Evolutionary conservation across 2,329 filamentous ascomycete species (phyloP).

Genomic region (Diaporthe sp.): DNA sequence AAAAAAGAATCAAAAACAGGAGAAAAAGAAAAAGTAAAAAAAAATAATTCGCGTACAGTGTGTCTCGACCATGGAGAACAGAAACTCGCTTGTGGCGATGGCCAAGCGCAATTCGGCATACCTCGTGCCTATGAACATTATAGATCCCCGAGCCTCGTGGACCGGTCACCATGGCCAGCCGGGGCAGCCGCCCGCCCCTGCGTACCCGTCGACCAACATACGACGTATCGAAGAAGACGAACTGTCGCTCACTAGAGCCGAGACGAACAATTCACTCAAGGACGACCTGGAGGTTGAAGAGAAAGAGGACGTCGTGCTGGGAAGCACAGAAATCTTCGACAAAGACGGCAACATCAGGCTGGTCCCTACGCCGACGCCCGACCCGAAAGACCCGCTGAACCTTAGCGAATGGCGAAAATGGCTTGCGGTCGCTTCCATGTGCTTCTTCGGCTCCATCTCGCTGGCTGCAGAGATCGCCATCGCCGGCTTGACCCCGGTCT

Average conservation of each 20-base stretch:
- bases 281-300: slow-evolving; percentile 5
- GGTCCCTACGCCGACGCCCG: slow-evolving; percentile 39
- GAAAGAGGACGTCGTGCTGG: slow-evolving; percentile 23
- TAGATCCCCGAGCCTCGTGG: slow-evolving; percentile 22
- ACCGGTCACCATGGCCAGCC: background rate
- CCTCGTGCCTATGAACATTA: slow-evolving; percentile 18
- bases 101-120: slow-evolving; percentile 23
- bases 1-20: background rate
- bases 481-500: slow-evolving; percentile 26
- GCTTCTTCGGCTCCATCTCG: slow-evolving; percentile 29
- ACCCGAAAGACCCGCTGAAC: slow-evolving; percentile 28
- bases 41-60: background rate
- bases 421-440: slow-evolving; percentile 21
- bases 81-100: background rate
- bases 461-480: slow-evolving; percentile 33
- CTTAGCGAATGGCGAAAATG: slow-evolving; percentile 27
- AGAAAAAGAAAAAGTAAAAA: no score
- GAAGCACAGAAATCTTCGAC: slow-evolving; percentile 42
- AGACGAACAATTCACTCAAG: slow-evolving; percentile 19
- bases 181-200: background rate
- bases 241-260: slow-evolving; percentile 5
- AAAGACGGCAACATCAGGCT: slow-evolving; percentile 42
- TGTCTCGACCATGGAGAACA: slow-evolving; percentile 3
- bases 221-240: slow-evolving; percentile 27
- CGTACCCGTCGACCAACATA: background rate